Evolutionary conservation across 768 basidiomycete genomes (phyloP), one percentile per base, ranked within the genome.

Genomic region (Saitozyma podzolica): DNA sequence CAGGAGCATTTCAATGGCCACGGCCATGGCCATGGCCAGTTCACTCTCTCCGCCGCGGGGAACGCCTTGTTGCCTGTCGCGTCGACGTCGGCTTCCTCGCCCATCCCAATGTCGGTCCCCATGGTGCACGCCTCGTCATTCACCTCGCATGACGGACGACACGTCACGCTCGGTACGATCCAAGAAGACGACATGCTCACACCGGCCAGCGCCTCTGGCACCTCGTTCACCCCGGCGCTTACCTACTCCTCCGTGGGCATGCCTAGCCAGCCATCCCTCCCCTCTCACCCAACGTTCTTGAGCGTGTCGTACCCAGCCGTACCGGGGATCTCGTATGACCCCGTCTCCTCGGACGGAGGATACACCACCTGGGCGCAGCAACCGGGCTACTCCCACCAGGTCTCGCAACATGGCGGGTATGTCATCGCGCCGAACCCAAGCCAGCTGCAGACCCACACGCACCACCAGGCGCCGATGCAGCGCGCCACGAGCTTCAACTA

Each of bases 261-360:
- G 13, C 63, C 63, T 37, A 56, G 20, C 47, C 63, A 64, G 37
- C 58, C 63, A 10, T 29, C 41, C n/a, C 52, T 61, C 9, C 64
- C 64, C 42, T 59, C 64, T 48, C 64, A 65, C 20, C 62, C 69
- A 39, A 61, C 58, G 6, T 70, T 70, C 58, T 53, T 58, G 17
- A 52, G 56, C 17, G 50, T 66, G 50, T 57, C 60, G 9, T 69
- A 69, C 39, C 68, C 68, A 7, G 29, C 61, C 17, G 64, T 66
- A 4, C 68, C 68, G n/a, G 62, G 65, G 7, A 53, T 69, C 37
- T 48, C 54, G 51, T 5, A n/a, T 39, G 6, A 60, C 42, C 19
- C 64, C 65, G 47, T 41, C 58, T 9, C 29, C 59, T 11, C 60
- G 65, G 17, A 63, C 61, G 40, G 55, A 62, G 5, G 29, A 2